A percentile compares a stretch with the other conserved stretches of the same genome.
phyloP scores from a whole-genome alignment of 2,329 filamentous ascomycete species.

The Lachnellula subtilissima region DNA sequence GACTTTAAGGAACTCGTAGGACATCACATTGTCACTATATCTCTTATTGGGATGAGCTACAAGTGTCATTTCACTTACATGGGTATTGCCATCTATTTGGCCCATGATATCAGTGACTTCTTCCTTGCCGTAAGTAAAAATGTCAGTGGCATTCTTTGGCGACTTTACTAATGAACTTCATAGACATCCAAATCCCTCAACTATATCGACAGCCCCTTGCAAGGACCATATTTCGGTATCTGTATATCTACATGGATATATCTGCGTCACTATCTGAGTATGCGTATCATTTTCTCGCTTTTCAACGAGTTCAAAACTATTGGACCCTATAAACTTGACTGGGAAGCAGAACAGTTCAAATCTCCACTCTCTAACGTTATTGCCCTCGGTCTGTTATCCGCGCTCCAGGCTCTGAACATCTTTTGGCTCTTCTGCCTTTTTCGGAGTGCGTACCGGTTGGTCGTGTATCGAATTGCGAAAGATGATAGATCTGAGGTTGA shows the following conservation, averaged over 20 bases:
- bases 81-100: slow-evolving; percentile 87
- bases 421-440: slow-evolving; percentile 79
- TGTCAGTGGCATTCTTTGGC: neutral
- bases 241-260: slow-evolving; percentile 88
- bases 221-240: slow-evolving; percentile 76
- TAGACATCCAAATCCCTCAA: slow-evolving; percentile 88
- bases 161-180: slow-evolving; percentile 3
- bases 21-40: slow-evolving; percentile 85
- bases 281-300: slow-evolving; percentile 69
- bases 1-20: slow-evolving; percentile 91
- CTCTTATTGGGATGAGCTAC: slow-evolving; percentile 81
- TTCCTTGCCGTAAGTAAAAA: slow-evolving; percentile 75
- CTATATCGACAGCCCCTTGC: slow-evolving; percentile 75
- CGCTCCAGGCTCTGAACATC: slow-evolving; percentile 69
- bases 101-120: slow-evolving; percentile 91
- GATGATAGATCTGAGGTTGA: slow-evolving; percentile 48
- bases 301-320: slow-evolving; percentile 71
- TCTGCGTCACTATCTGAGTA: slow-evolving; percentile 79
- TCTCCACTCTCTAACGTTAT: slow-evolving; percentile 66
- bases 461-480: slow-evolving; percentile 54
- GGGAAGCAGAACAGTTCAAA: slow-evolving; percentile 74
- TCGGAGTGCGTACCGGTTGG: slow-evolving; percentile 67
- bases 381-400: slow-evolving; percentile 57
- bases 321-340: slow-evolving; percentile 71
- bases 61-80: slow-evolving; percentile 97